Evolutionary conservation across 768 basidiomycete species (phyloP).

Genomic region (Calocera cornea): DNA sequence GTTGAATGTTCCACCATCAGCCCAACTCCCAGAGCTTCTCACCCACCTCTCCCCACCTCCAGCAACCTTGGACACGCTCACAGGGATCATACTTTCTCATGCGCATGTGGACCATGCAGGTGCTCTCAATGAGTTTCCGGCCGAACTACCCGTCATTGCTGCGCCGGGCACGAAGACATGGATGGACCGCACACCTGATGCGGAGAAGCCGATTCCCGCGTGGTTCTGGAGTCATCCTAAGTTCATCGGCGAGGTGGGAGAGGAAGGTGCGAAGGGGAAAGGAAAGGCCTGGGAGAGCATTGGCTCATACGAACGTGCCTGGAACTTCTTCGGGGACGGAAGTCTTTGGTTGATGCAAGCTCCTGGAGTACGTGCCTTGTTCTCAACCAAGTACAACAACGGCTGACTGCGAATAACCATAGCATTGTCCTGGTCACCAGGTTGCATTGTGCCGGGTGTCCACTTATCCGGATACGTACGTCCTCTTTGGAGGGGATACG

Average conservation of each 20-base stretch:
- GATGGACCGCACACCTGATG: constrained; percentile 12
- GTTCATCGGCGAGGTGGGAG: constrained; percentile 13
- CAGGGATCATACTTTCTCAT: constrained; percentile 14
- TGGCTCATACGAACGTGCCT: constrained; percentile 14
- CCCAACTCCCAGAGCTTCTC: constrained; percentile 12
- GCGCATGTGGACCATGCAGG: constrained; percentile 17
- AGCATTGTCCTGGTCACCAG: constrained; percentile 18
- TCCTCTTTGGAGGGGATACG: constrained; percentile 17
- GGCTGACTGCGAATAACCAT: neutral
- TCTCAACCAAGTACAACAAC: neutral
- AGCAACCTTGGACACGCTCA: constrained; percentile 11
- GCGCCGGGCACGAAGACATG: constrained; percentile 14
- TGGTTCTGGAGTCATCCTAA: constrained; percentile 16
- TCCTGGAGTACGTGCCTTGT: constrained; percentile 15
- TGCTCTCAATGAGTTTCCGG: constrained; percentile 14
- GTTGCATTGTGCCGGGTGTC: constrained; percentile 17
- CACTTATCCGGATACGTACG: constrained; percentile 15
- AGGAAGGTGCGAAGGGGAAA: neutral
- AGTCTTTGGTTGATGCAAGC: constrained; percentile 16
- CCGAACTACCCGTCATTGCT: constrained; percentile 8
- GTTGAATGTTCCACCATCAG: constrained; percentile 9
- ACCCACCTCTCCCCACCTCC: constrained; percentile 6
- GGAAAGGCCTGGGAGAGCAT: constrained; percentile 13
- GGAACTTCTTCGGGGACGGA: constrained; percentile 19
- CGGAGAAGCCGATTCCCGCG: constrained; percentile 10